These are phyloP conservation scores for Anethum foeniculum DNA, from an alignment of 140 eudicot species.

Conservation along the genomic window DNA sequence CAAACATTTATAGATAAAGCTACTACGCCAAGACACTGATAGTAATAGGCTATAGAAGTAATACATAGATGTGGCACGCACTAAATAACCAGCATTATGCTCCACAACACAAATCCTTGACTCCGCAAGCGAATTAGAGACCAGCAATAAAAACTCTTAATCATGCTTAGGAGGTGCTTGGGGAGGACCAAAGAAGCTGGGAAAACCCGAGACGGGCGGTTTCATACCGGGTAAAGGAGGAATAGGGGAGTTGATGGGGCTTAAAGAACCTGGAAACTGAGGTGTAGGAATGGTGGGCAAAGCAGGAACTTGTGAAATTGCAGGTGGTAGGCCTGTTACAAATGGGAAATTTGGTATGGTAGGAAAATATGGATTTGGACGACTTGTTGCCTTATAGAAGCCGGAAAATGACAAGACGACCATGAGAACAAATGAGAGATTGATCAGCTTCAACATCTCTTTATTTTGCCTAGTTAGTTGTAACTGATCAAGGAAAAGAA, in stretches of 20 bases:
- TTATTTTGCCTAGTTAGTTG: neutral
- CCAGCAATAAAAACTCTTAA: neutral
- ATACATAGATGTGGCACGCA: neutral
- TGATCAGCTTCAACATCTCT: neutral
- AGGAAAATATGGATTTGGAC: neutral
- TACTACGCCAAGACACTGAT: neutral
- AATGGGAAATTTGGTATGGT: neutral
- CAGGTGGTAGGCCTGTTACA: neutral
- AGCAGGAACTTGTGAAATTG: neutral
- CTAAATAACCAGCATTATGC: neutral
- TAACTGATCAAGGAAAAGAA: neutral
- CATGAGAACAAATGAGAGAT: neutral
- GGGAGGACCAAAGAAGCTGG: conserved; percentile 1
- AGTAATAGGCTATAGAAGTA: neutral
- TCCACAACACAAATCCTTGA: neutral
- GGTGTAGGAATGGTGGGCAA: neutral
- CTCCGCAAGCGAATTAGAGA: neutral
- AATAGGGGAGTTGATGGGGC: neutral
- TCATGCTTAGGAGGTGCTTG: neutral
- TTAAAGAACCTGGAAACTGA: neutral
- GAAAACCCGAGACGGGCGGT: neutral
- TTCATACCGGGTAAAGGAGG: neutral
- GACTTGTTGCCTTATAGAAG: neutral
- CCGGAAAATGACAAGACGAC: neutral
- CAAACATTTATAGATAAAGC: neutral